Evolutionary conservation across 2,329 filamentous ascomycete genomes (phyloP).

Genomic region (Atkinsonella hypoxylon): DNA sequence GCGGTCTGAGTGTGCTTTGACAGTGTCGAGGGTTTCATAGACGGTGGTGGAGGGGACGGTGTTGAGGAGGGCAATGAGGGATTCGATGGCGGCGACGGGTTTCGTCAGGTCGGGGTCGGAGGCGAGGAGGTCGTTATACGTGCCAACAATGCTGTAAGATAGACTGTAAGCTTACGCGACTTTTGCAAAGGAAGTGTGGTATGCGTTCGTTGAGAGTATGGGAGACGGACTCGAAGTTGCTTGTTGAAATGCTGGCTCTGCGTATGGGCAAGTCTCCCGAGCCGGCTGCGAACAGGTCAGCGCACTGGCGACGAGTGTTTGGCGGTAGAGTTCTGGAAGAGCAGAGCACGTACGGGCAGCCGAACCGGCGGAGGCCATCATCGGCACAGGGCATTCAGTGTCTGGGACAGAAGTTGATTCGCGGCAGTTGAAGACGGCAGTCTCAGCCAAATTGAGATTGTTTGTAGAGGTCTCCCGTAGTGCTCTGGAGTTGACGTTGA

Average conservation of each 20-base stretch:
- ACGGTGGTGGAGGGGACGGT: constrained; percentile 73
- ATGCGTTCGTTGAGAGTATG: no score
- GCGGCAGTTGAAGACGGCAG: background rate
- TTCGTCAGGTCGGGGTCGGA: constrained; percentile 80
- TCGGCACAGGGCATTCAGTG: background rate
- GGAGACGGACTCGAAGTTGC: constrained; percentile 11
- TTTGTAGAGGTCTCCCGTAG: no score
- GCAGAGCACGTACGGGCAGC: constrained; percentile 1
- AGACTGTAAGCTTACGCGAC: background rate
- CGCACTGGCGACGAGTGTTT: background rate
- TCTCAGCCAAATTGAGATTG: no score
- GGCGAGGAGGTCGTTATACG: constrained; percentile 41
- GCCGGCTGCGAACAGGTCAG: constrained; percentile 1
- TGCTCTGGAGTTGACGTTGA: no score
- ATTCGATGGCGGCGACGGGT: constrained; percentile 88
- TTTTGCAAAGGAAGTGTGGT: no score
- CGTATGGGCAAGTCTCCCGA: constrained; percentile 4
- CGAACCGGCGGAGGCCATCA: constrained; percentile 1
- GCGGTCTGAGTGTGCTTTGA: constrained; percentile 63
- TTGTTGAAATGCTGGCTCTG: constrained; percentile 8
- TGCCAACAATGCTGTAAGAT: constrained; percentile 38
- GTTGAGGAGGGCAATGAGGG: constrained; percentile 76
- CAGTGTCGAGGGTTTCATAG: constrained; percentile 81
- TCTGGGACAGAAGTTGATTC: background rate
- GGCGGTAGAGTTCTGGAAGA: background rate